Evolutionary conservation across 768 basidiomycete genomes (phyloP), one percentile per base, ranked within the genome.

Genomic region (Mycena vulgaris): DNA sequence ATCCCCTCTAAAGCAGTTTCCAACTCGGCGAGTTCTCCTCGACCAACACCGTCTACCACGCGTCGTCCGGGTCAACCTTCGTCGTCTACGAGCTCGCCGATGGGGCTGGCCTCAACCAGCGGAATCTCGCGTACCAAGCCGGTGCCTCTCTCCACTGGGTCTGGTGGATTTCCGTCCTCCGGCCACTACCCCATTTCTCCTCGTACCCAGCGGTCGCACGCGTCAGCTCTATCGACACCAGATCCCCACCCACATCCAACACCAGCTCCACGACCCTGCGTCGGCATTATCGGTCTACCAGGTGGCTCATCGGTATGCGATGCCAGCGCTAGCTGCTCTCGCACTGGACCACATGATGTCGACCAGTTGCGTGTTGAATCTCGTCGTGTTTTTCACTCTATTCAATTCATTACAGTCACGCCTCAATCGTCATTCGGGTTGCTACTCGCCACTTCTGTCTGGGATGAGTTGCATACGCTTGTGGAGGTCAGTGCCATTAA

Each of bases 231-330:
- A 21, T 80, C 85, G 14, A 81, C 78, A 4, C 80, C 85, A 14
- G 93, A 95, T 75, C 93, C 93, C 4, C 92, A 95, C 78, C 80
- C 86, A 0, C 93, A 94, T 74, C 93, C 93, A 13, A 88, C 89
- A 0, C 82, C 88, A 8, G 72, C 87, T 5, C 92, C 91, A 9
- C 79, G 83, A 5, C 89, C n/a, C 93, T 19, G 92, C 92, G 16
- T 92, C 92, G 27, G 92, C 93, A 2, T 78, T 95, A 55, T 89
- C 90, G 0, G 87, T 94, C 73, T 95, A 93, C 80, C 91, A 92
- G 72, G 85, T 93, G 14, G 91, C 93, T 5, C 92, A 95, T 80
- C 86, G 92, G 59, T 95, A 94, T 79, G 82, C 82, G 3, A 89
- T 95, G 83, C 88, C 89, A 5, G 87, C 84, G 10, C 85, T 95